These are phyloP conservation scores for Artemisia annua DNA, from an alignment of 129 eudicot genomes.

Conservation along the genomic window DNA sequence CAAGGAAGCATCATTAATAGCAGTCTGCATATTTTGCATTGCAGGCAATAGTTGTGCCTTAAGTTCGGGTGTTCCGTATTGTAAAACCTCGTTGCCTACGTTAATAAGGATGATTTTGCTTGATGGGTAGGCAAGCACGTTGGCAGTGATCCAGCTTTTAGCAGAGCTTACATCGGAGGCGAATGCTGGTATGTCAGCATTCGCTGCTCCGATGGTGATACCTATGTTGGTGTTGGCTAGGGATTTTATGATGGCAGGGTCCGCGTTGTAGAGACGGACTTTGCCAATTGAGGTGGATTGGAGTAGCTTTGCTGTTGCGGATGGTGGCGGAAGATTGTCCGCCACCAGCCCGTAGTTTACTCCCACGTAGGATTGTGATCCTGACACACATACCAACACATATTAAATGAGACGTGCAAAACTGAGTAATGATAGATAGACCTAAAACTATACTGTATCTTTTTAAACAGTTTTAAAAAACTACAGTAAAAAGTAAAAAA, in stretches of 20 bases:
- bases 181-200: constrained; percentile 60
- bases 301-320: constrained; percentile 55
- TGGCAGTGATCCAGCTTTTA: constrained; percentile 49
- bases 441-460: no score
- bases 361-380: constrained; percentile 62
- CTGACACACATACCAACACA: constrained; percentile 21
- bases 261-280: constrained; percentile 63
- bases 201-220: constrained; percentile 59
- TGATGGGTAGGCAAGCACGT: constrained; percentile 61
- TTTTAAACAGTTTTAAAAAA: constrained; percentile 2
- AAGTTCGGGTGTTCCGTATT: constrained; percentile 46
- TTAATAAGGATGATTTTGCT: constrained; percentile 60
- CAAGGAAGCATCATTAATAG: constrained; percentile 49
- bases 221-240: constrained; percentile 67
- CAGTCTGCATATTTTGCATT: constrained; percentile 71
- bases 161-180: constrained; percentile 60
- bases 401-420: not conserved
- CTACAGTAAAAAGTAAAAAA: not conserved
- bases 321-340: constrained; percentile 84
- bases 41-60: constrained; percentile 65
- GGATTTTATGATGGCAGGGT: constrained; percentile 61
- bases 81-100: constrained; percentile 85
- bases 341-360: constrained; percentile 74
- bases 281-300: constrained; percentile 62
- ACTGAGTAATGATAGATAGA: not conserved